Percentiles rank a stretch among this genome's conserved stretches.
These are phyloP conservation scores for Cytospora paraplurivora DNA, from an alignment of 2,329 filamentous ascomycete species.

Conservation along the genomic window DNA sequence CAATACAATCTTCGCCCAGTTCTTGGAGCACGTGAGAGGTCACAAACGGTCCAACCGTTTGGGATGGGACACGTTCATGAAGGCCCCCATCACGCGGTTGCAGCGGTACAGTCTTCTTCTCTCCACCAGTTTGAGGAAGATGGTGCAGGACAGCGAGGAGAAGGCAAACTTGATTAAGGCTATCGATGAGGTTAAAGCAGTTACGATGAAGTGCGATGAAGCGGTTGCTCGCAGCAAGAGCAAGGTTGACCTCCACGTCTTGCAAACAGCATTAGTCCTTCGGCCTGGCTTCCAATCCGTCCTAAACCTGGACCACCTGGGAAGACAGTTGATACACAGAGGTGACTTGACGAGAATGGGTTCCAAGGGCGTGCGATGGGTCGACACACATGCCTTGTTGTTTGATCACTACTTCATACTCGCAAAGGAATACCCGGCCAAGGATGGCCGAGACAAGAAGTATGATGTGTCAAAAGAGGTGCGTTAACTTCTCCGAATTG, in stretches of 20 bases:
- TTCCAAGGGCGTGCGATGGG: conserved; percentile 85
- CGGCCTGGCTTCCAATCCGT: conserved; percentile 87
- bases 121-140: conserved; percentile 80
- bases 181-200: conserved; percentile 86
- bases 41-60: conserved; percentile 81
- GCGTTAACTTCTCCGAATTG: background rate
- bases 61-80: conserved; percentile 93
- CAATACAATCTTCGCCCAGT: conserved; percentile 84
- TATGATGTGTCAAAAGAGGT: conserved; percentile 94
- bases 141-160: conserved; percentile 82
- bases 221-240: conserved; percentile 91
- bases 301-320: conserved; percentile 91
- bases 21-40: conserved; percentile 76
- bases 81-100: conserved; percentile 87
- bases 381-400: conserved; percentile 89
- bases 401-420: conserved; percentile 97
- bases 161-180: conserved; percentile 81
- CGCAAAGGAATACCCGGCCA: conserved; percentile 74
- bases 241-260: conserved; percentile 84
- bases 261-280: conserved; percentile 80
- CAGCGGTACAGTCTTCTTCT: conserved; percentile 88
- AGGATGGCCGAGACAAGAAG: conserved; percentile 72
- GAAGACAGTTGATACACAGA: conserved; percentile 83
- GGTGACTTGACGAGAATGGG: conserved; percentile 89
- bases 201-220: conserved; percentile 87